Evolutionary conservation across 257 asterid genomes (phyloP).

Genomic region (Primulina tabacum): DNA sequence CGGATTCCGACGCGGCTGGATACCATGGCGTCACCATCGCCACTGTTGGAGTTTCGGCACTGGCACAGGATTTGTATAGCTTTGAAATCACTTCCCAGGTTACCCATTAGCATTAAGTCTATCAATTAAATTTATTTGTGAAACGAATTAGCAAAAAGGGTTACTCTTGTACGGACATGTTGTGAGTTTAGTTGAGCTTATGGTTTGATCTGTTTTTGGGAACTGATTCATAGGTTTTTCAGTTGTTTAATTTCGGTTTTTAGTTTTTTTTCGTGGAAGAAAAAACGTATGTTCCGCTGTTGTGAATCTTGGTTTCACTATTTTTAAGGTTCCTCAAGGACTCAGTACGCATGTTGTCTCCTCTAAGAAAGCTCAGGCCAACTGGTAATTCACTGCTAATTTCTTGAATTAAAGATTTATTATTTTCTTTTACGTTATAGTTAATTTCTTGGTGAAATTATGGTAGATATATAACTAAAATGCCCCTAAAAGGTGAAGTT

Average conservation of each 20-base stretch:
- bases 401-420: neutral
- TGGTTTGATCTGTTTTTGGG: conserved; percentile 5
- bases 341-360: conserved; percentile 26
- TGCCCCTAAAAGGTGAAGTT: neutral
- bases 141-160: neutral
- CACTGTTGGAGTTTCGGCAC: conserved; percentile 61
- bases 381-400: neutral
- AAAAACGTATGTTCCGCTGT: neutral
- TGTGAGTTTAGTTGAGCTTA: too few relatives aligned
- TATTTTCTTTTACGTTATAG: neutral
- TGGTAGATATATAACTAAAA: neutral
- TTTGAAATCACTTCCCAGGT: conserved; percentile 81
- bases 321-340: conserved; percentile 79
- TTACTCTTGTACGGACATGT: neutral
- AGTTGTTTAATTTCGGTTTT: neutral
- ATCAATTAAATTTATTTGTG: neutral
- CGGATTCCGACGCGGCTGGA: conserved; percentile 52
- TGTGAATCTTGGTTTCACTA: neutral
- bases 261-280: neutral
- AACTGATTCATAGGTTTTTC: neutral
- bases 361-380: neutral
- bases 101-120: conserved; percentile 12
- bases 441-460: neutral
- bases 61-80: conserved; percentile 81
- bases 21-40: conserved; percentile 62